Conservation (phyloP, 2,329 filamentous ascomycete genomes). For the Alternaria sp. region DNA sequence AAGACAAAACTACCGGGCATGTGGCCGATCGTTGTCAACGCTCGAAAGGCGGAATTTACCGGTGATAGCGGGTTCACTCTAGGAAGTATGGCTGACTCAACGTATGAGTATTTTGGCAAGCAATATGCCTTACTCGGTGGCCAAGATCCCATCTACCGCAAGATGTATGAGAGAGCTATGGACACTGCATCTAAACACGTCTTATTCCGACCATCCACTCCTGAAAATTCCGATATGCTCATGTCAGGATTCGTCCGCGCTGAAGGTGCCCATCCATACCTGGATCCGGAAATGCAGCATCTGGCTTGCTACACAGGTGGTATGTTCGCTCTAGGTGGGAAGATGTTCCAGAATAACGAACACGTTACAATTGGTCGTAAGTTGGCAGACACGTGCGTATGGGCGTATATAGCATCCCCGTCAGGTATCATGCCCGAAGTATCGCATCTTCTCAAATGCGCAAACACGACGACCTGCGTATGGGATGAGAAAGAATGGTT, state of each 20-base stretch:
- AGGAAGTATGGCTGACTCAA: constrained; percentile 51
- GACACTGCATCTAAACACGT: constrained; percentile 55
- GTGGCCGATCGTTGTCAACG: constrained; percentile 59
- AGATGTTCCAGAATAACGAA: constrained; percentile 62
- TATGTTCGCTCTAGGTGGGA: constrained; percentile 69
- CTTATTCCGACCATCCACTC: constrained; percentile 61
- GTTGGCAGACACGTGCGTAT: constrained; percentile 69
- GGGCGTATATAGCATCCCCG: constrained; percentile 66
- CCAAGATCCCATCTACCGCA: constrained; percentile 56
- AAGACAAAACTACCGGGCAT: constrained; percentile 57
- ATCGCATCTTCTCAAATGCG: constrained; percentile 63
- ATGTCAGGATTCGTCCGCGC: constrained; percentile 56
- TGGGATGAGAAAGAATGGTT: constrained; percentile 65
- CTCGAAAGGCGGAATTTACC: constrained; percentile 52
- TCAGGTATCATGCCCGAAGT: constrained; percentile 70
- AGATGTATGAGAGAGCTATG: constrained; percentile 65
- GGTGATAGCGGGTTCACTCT: constrained; percentile 49
- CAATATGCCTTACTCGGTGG: constrained; percentile 55
- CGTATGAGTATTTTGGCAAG: constrained; percentile 53
- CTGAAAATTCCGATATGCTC: constrained; percentile 57
- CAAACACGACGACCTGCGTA: constrained; percentile 52
- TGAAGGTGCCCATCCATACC: constrained; percentile 35
- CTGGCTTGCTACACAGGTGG: constrained; percentile 69
- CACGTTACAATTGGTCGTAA: constrained; percentile 66
- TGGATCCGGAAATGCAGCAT: constrained; percentile 65